These are phyloP conservation scores for Echinochloa phyllopogon DNA, from an alignment of 176 grass and related monocot genomes.

Conservation along the genomic window DNA sequence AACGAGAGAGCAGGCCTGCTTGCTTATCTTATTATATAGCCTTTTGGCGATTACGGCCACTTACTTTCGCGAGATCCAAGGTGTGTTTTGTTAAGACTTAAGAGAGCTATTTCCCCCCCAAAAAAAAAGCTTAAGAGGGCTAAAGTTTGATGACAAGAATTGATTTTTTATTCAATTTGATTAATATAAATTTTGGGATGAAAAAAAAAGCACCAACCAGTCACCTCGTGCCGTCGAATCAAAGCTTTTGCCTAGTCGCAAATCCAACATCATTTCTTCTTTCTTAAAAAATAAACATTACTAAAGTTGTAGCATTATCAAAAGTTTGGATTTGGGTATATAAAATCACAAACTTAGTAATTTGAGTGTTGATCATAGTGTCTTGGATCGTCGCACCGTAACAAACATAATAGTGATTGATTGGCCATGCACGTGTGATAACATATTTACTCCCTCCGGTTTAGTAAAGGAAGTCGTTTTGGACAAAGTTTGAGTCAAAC, in stretches of 20 bases:
- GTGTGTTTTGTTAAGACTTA: neutral
- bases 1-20: too few relatives aligned
- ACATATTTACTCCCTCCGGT: too few relatives aligned
- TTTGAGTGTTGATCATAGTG: neutral
- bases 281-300: neutral
- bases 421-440: too few relatives aligned
- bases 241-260: neutral
- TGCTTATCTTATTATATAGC: neutral
- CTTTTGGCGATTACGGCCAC: neutral
- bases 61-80: neutral
- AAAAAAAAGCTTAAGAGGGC: neutral
- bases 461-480: too few relatives aligned
- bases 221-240: too few relatives aligned
- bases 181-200: too few relatives aligned
- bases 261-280: neutral
- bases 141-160: neutral
- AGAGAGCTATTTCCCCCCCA: too few relatives aligned
- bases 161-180: too few relatives aligned
- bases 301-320: neutral
- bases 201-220: too few relatives aligned
- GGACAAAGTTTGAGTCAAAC: too few relatives aligned
- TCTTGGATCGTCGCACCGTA: too few relatives aligned
- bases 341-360: neutral
- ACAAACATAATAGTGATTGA: too few relatives aligned
- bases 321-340: neutral